phyloP scores from a whole-genome alignment of 768 basidiomycete genomes.

The Xerocomus potaroensis region DNA sequence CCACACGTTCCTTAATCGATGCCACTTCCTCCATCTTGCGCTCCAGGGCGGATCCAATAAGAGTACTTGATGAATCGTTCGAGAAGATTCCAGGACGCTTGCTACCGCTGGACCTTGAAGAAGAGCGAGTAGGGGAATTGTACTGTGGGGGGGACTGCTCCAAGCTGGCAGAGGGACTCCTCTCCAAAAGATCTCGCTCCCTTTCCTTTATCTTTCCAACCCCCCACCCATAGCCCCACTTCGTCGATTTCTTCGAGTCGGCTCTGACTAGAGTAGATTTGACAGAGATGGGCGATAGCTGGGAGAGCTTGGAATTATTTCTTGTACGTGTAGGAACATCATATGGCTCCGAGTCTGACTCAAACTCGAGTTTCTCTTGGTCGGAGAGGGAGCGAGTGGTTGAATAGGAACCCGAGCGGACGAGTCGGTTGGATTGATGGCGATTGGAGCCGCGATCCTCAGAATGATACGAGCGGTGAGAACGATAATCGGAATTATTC shows the following conservation, averaged over 20 bases:
- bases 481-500: constrained; percentile 27
- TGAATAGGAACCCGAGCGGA: constrained; percentile 42
- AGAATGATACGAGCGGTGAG: constrained; percentile 27
- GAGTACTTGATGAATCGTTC: constrained; percentile 66
- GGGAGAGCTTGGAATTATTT: constrained; percentile 38
- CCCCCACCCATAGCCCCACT: constrained; percentile 73
- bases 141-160: constrained; percentile 35
- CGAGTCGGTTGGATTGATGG: constrained; percentile 26
- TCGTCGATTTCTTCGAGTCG: constrained; percentile 54
- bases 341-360: constrained; percentile 60
- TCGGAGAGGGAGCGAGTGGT: constrained; percentile 37
- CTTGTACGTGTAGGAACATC: constrained; percentile 32
- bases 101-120: constrained; percentile 38
- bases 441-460: constrained; percentile 18
- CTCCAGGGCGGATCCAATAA: constrained; percentile 69
- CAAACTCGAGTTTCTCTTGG: constrained; percentile 51
- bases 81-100: constrained; percentile 42
- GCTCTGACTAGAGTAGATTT: constrained; percentile 48
- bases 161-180: constrained; percentile 32
- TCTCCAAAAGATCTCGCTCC: constrained; percentile 35
- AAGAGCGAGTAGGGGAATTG: constrained; percentile 31
- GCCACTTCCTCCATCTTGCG: constrained; percentile 67
- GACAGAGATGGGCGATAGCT: constrained; percentile 30
- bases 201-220: constrained; percentile 50
- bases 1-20: constrained; percentile 46